Evolutionary conservation across 2,329 filamentous ascomycete genomes (phyloP).

Genomic region (Neonectria hederae): DNA sequence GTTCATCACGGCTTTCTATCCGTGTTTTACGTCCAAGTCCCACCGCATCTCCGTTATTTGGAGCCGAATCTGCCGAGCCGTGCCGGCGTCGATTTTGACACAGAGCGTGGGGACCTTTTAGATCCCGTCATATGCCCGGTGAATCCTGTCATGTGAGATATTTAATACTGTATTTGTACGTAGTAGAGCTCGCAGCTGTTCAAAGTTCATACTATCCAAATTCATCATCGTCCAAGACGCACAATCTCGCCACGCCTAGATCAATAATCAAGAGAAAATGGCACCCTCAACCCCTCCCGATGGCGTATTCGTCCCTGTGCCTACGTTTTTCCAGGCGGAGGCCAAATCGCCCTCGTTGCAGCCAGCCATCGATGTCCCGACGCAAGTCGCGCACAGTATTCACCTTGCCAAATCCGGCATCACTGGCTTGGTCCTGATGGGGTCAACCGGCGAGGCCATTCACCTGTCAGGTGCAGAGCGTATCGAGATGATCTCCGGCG

Average conservation of each 20-base stretch:
- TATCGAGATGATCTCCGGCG: conserved; percentile 59
- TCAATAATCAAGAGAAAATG: not conserved
- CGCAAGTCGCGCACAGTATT: conserved; percentile 66
- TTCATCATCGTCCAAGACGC: not conserved
- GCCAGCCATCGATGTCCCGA: conserved; percentile 61
- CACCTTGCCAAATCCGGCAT: conserved; percentile 68
- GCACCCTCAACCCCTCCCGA: conserved; percentile 51
- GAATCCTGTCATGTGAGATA: not conserved
- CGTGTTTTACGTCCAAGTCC: not conserved
- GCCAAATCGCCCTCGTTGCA: conserved; percentile 33
- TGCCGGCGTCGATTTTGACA: not conserved
- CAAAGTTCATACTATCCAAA: not conserved
- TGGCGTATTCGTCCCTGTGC: conserved; percentile 67
- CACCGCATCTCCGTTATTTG: not conserved
- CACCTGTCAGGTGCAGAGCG: conserved; percentile 67
- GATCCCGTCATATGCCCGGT: not conserved
- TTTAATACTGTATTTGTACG: not conserved
- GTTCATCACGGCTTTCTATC: not conserved
- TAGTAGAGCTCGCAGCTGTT: not conserved
- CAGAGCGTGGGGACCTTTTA: not conserved
- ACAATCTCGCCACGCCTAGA: not conserved
- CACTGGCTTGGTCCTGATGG: conserved; percentile 68
- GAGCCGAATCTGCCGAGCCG: conserved; percentile 1
- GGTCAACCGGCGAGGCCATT: conserved; percentile 70
- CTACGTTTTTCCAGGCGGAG: conserved; percentile 66